A percentile compares a stretch with the other conserved stretches of the same genome.
phyloP scores from a whole-genome alignment of 768 basidiomycete species.

The Mycena leptocephala region DNA sequence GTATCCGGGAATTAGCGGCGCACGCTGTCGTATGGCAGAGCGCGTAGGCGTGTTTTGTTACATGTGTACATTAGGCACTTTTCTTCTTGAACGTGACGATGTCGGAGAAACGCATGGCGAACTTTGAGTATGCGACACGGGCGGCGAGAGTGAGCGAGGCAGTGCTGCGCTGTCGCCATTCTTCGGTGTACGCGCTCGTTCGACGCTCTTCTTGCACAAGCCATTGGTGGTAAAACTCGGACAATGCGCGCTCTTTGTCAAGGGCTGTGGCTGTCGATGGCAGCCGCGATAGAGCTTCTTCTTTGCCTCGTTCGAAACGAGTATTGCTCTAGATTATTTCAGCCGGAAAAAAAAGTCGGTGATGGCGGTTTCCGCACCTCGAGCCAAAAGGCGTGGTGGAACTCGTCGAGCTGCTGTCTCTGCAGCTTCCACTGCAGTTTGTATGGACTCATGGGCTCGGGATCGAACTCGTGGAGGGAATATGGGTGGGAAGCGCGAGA shows the following conservation, averaged over 20 bases:
- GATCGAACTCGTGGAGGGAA: conserved; percentile 81
- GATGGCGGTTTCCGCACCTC: conserved; percentile 68
- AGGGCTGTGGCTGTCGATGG: conserved; percentile 65
- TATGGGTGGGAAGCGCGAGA: conserved; percentile 75
- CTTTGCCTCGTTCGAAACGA: conserved; percentile 84
- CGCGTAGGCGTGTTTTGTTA: conserved; percentile 29
- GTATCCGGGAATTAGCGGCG: conserved; percentile 75
- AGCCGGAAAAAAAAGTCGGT: not conserved
- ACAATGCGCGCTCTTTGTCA: conserved; percentile 79
- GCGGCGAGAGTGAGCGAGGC: conserved; percentile 71
- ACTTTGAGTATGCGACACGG: conserved; percentile 67
- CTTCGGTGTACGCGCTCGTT: conserved; percentile 72
- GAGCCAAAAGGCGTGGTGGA: conserved; percentile 87
- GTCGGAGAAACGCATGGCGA: conserved; percentile 52
- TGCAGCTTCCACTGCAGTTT: conserved; percentile 83
- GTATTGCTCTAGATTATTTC: conserved; percentile 73
- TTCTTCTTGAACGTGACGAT: conserved; percentile 43
- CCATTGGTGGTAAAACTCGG: conserved; percentile 85
- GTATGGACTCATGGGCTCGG: conserved; percentile 55
- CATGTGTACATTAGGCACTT: conserved; percentile 33
- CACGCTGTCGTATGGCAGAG: conserved; percentile 61
- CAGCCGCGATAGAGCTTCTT: conserved; percentile 69
- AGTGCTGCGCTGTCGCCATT: conserved; percentile 79
- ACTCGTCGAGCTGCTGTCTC: conserved; percentile 80
- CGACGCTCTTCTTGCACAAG: conserved; percentile 75